Conservation (phyloP, 305 asterid genomes). For the Coffea humblotiana region DNA sequence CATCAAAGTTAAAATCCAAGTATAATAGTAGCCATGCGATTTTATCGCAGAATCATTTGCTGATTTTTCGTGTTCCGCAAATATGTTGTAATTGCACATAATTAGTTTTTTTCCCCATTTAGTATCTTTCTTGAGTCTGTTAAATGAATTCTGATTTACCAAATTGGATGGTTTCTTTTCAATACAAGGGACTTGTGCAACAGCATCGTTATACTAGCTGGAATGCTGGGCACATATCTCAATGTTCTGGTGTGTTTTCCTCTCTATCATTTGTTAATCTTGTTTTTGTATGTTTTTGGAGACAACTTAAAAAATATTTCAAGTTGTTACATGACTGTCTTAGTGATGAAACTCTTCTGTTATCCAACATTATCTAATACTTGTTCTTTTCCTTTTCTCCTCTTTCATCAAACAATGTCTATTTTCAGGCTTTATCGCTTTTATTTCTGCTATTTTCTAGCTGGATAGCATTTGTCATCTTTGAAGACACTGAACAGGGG, state of each 20-base stretch:
- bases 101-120: background rate
- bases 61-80: background rate
- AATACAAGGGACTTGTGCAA: conserved; percentile 73
- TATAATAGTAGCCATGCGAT: background rate
- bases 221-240: conserved; percentile 89
- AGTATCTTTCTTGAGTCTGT: background rate
- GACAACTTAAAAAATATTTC: background rate
- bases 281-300: background rate
- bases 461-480: conserved; percentile 94
- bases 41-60: background rate
- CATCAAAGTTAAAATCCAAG: background rate
- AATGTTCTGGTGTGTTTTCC: conserved; percentile 76
- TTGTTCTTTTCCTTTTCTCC: background rate
- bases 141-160: background rate
- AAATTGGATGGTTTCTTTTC: conserved; percentile 19
- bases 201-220: conserved; percentile 65
- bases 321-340: background rate
- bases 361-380: background rate
- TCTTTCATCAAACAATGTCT: background rate
- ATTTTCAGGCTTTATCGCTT: conserved; percentile 71
- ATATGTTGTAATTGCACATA: conserved; percentile 1
- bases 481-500: conserved; percentile 96
- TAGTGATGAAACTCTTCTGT: background rate
- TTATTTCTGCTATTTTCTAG: conserved; percentile 87
- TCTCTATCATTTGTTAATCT: conserved; percentile 3